phyloP scores from a whole-genome alignment of 768 basidiomycete genomes.

The Kwoniella dejecticola region DNA sequence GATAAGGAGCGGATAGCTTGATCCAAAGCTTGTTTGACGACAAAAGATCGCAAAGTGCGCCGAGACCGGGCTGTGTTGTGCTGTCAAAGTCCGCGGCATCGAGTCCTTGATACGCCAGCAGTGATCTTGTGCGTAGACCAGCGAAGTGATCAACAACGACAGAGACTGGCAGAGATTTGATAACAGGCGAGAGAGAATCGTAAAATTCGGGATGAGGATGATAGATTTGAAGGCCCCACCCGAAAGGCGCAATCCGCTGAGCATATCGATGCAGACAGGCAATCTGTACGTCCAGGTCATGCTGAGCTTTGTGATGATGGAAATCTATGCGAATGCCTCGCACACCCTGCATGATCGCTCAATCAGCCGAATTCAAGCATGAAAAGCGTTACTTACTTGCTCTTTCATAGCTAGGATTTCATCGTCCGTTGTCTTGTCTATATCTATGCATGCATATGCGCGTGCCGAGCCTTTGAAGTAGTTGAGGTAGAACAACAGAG shows the following conservation, averaged over 20 bases:
- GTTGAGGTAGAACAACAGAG: neutral
- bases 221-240: neutral
- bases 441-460: too few relatives aligned
- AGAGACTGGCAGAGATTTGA: neutral
- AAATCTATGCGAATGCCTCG: too few relatives aligned
- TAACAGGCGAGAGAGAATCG: neutral
- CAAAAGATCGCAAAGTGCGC: neutral
- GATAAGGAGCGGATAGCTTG: constrained; percentile 37
- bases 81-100: too few relatives aligned
- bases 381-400: too few relatives aligned
- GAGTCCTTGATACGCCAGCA: neutral
- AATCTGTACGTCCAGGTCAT: too few relatives aligned
- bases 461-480: too few relatives aligned
- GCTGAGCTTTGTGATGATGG: too few relatives aligned
- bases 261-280: too few relatives aligned
- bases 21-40: constrained; percentile 19
- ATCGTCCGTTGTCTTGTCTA: too few relatives aligned
- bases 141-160: neutral
- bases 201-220: neutral
- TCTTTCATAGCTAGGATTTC: too few relatives aligned
- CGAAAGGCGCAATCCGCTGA: neutral
- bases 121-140: neutral
- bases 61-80: neutral
- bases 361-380: too few relatives aligned
- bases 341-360: too few relatives aligned